phyloP scores from a whole-genome alignment of 2,329 filamentous ascomycete genomes.

The Sporothrix luriei region DNA sequence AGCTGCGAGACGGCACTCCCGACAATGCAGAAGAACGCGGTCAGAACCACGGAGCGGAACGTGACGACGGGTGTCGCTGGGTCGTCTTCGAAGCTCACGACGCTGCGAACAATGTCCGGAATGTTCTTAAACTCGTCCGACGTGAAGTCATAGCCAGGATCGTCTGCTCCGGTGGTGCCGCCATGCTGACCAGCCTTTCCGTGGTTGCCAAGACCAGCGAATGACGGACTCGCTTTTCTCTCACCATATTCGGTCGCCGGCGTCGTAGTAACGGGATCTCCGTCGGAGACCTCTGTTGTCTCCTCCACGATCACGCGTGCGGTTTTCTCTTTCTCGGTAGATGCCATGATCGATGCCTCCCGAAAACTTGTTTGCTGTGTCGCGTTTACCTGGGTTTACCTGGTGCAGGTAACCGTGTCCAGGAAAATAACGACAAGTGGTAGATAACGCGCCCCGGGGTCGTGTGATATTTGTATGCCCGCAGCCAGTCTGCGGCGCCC shows the following conservation, averaged over 20 bases:
- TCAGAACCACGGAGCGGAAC: conserved; percentile 36
- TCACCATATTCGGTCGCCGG: background rate
- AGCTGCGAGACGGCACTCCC: conserved; percentile 35
- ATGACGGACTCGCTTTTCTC: background rate
- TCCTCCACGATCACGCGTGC: background rate
- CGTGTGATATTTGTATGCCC: background rate
- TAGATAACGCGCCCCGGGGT: background rate
- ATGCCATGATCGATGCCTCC: background rate
- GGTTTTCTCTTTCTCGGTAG: background rate
- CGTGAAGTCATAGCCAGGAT: conserved; percentile 14
- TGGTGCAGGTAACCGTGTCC: background rate
- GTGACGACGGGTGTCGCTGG: conserved; percentile 34
- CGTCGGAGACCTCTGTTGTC: background rate
- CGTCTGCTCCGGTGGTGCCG: background rate
- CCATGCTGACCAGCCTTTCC: background rate
- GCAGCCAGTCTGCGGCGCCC: background rate
- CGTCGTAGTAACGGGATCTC: background rate
- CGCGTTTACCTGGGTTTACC: background rate
- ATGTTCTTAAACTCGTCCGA: conserved; percentile 28
- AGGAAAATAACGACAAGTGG: background rate
- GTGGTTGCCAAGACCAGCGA: background rate
- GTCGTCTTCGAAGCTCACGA: conserved; percentile 37
- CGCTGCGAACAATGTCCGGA: conserved; percentile 36
- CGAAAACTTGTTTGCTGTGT: background rate
- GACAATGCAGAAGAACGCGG: conserved; percentile 33